Evolutionary conservation across 139 green algal species (phyloP).

Genomic region (Chlorella sorokiniana): DNA sequence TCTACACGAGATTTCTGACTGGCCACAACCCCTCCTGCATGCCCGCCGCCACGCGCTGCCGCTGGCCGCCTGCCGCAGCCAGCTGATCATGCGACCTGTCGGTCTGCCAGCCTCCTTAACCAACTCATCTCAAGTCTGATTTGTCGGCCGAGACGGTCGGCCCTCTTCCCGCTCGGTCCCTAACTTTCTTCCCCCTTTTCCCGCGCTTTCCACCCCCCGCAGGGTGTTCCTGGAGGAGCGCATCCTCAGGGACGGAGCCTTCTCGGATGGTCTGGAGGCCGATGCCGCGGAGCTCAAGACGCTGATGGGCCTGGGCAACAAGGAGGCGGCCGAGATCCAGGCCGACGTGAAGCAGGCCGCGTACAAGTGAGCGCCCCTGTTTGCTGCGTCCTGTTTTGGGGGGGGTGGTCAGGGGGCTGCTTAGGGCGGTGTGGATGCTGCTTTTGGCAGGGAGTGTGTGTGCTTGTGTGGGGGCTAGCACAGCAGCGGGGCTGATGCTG

Average conservation of each 20-base stretch:
- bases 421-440: background rate
- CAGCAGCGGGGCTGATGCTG: background rate
- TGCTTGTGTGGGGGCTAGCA: background rate
- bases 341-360: conserved; percentile 39
- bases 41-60: background rate
- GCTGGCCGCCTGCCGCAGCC: background rate
- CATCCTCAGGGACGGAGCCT: conserved; percentile 47
- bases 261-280: conserved; percentile 61
- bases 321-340: conserved; percentile 71
- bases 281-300: conserved; percentile 69
- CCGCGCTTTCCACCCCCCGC: background rate
- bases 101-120: no score
- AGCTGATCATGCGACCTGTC: no score
- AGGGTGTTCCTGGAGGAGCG: conserved; percentile 74
- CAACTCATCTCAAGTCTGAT: no score
- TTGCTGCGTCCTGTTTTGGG: background rate
- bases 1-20: conserved; percentile 50
- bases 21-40: background rate
- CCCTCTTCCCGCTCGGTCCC: background rate
- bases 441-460: no score
- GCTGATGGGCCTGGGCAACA: conserved; percentile 78
- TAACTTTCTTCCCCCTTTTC: conserved; percentile 2
- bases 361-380: conserved; percentile 15
- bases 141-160: no score
- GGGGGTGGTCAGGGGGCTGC: background rate